Evolutionary conservation across 2,329 filamentous ascomycete genomes (phyloP), one percentile per base, ranked within the genome.

Genomic region (Calonectria fujianensis): DNA sequence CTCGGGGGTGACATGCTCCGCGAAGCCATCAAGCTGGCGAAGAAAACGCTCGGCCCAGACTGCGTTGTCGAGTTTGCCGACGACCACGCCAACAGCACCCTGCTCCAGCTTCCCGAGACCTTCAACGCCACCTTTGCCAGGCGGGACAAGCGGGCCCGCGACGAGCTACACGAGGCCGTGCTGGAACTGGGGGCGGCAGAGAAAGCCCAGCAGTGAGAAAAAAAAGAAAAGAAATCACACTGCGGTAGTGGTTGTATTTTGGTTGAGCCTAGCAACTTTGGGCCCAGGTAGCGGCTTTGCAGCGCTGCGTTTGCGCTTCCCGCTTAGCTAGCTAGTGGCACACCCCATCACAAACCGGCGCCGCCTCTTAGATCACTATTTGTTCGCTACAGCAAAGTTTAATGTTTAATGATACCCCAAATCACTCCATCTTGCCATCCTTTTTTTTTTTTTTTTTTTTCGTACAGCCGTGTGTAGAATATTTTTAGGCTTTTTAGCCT

Each of bases 51-150:
- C 64, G 93, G 94, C 32, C 88, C 89, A 61, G 90, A 88, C 10
- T 90, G 89, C 4, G 86, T 89, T 64, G 87, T 96, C 70, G 90
- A 91, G 16, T 97, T 97, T 83, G 94, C 93, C 5, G 85, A 88
- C n/a, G 91, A 93, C 73, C 95, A 97, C 88, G 95, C 94, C 63
- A 95, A 96, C 88, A 91, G 91, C 75, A 84, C 84, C 37, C 87
- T 90, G 32, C 57, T 65, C 78, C 84, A 94, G 16, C 82, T 95
- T 52, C 90, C 90, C 35, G 85, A 86, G 63, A 83, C 90, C 52
- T 94, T 94, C 80, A 93, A 93, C 80, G 85, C 86, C 1, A 84
- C 85, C 0, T 92, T 95, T 79, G 85, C 89, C 72, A 88, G 85
- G 80, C 85, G 87, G 45, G 92, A 95, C 81, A 84, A 84, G 61